Conservation (phyloP, 129 eudicot species). For the Centella asiatica region DNA sequence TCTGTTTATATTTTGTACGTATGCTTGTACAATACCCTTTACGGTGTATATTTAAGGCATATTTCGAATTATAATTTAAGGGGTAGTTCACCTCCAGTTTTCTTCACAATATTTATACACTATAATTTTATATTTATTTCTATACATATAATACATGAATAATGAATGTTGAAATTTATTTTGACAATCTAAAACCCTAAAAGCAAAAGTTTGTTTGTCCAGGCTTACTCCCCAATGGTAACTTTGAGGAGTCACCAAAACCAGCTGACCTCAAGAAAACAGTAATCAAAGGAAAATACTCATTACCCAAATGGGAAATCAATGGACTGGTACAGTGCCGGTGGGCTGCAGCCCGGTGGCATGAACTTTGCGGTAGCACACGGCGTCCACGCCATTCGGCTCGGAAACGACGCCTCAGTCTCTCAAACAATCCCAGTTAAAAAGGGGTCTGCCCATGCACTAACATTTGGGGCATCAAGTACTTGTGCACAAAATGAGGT, state of each 20-base stretch:
- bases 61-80: too few species aligned
- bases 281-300: slow-evolving; percentile 38
- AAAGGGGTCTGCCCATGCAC: slow-evolving; percentile 46
- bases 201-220: not conserved
- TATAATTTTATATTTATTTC: not conserved
- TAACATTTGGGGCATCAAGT: slow-evolving; percentile 83
- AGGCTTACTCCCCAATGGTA: slow-evolving; percentile 80
- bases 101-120: not conserved
- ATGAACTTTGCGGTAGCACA: slow-evolving; percentile 75
- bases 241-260: slow-evolving; percentile 72
- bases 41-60: too few species aligned
- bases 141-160: not conserved
- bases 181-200: not conserved
- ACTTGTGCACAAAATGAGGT: slow-evolving; percentile 96
- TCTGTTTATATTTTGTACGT: too few species aligned
- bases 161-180: not conserved
- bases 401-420: slow-evolving; percentile 76
- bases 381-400: slow-evolving; percentile 81
- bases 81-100: not conserved
- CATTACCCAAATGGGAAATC: slow-evolving; percentile 83
- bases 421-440: slow-evolving; percentile 64
- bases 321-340: slow-evolving; percentile 67
- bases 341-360: slow-evolving; percentile 86
- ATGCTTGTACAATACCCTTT: too few species aligned
- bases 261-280: slow-evolving; percentile 47